Conservation (phyloP, 2,329 filamentous ascomycete species). For the Fusarium sulawesiense region DNA sequence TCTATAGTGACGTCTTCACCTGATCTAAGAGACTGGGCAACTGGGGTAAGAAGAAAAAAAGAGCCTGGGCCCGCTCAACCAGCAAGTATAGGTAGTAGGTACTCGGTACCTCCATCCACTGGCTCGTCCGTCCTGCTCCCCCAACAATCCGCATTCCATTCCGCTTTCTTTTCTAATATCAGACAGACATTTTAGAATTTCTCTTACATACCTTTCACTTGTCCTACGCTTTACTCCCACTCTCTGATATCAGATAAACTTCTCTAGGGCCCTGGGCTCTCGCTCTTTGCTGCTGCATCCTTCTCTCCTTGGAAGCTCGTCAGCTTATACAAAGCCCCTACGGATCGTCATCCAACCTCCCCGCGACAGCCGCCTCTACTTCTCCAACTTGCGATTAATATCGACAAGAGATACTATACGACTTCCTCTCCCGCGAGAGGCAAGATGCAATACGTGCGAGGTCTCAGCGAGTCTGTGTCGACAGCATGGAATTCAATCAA, state of each 20-base stretch:
- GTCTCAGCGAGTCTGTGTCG: slow-evolving; percentile 93
- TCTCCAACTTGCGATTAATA: slow-evolving; percentile 9
- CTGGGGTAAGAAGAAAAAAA: slow-evolving; percentile 24
- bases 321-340: slow-evolving; percentile 11
- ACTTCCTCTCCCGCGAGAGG: slow-evolving; percentile 24
- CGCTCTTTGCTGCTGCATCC: slow-evolving; percentile 9
- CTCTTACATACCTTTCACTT: slow-evolving; percentile 20
- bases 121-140: slow-evolving; percentile 22
- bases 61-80: slow-evolving; percentile 20
- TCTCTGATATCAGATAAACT: slow-evolving; percentile 21
- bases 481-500: slow-evolving; percentile 99
- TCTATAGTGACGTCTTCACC: slow-evolving; percentile 37
- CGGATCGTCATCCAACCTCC: slow-evolving; percentile 27
- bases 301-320: slow-evolving; percentile 5
- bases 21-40: slow-evolving; percentile 19
- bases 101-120: slow-evolving; percentile 29
- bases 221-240: background rate
- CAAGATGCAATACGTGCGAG: slow-evolving; percentile 96
- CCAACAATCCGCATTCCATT: slow-evolving; percentile 40
- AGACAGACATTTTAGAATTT: slow-evolving; percentile 12
- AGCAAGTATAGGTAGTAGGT: slow-evolving; percentile 29
- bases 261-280: slow-evolving; percentile 17
- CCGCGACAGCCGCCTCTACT: slow-evolving; percentile 29
- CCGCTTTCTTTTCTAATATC: slow-evolving; percentile 21
- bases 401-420: background rate